Base-by-base conservation (phyloP, 1,139 yeast genomes). In the Wickerhamomyces sp. region DNA sequence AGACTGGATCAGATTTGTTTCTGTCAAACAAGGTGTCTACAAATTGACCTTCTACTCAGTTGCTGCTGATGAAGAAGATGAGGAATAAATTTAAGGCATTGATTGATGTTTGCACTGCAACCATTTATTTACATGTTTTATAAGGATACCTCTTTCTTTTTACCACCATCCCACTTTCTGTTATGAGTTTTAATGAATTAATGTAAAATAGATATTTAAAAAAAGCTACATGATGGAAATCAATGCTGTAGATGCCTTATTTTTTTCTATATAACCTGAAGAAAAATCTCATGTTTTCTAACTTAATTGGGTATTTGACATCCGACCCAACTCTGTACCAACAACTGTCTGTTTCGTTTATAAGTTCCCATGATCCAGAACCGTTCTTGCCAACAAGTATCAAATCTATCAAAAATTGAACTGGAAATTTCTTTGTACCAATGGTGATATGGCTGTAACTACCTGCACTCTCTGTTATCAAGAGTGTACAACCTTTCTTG, bases 1-100 rank as follows among this genome's bases (percentile, higher is more conserved):
- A 78, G 98, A 91, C 78, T 91, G 98, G 98, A 88, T 93, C 73
- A 93, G 98, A 82, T 91, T 93, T 64, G 96, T 91, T 58, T 85
- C 98, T 56, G 80, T 85, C 65, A 83, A 88, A 77, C 87, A 86
- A 72, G 88, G 91, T 83, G 82, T 79, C 69, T 93, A 91, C 87
- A 87, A 86, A 71, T 84, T 93, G 77, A 89, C 93, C 73, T 93
- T 91, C 96, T 93, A 87, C 96, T 88, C 94, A 72, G 93, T 91
- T 70, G 91, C 93, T 64, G 91, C 86, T 60, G 96, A 89, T 61
- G 97, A 91, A 64, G 96, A 87, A 64, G 96, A 85, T 64, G 94
- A 81, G 58, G 96, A 85, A 62, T 70, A 71, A 65, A 60, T 62
- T 32, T 30, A 15, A 19, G 12, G 14, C 26, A 32, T 27, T 41